Percentiles rank a stretch among this genome's conserved stretches.
phyloP scores from a whole-genome alignment of 192 early-diverging fungal species.

The Umbelopsis vinacea region DNA sequence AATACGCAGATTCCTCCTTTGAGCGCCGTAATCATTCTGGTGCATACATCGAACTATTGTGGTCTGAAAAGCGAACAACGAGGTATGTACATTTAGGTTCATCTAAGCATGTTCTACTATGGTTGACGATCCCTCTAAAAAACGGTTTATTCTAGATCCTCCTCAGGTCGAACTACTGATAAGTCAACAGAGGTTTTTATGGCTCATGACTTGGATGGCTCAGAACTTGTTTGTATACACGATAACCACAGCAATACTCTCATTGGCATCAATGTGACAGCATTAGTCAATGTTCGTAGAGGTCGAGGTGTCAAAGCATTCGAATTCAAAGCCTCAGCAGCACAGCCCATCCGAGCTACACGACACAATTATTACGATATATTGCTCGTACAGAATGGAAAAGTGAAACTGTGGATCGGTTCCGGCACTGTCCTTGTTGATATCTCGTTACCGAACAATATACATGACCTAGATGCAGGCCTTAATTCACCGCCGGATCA shows the following conservation, averaged over 20 bases:
- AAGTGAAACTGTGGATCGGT: conserved; percentile 5
- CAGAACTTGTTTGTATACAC: not conserved
- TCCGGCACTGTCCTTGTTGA: not conserved
- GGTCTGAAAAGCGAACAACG: conserved; percentile 13
- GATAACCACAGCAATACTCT: conserved; percentile 4
- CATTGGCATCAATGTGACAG: conserved; percentile 11
- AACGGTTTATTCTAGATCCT: not conserved
- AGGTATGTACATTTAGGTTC: not conserved
- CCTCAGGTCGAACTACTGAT: not conserved
- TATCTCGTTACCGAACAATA: conserved; percentile 9
- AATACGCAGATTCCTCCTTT: conserved; percentile 10
- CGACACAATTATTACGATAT: not conserved
- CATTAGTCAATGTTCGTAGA: conserved; percentile 1
- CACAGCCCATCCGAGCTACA: not conserved
- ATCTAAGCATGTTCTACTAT: too few species aligned
- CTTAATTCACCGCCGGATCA: not conserved
- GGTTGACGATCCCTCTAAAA: too few species aligned
- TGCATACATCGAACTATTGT: conserved; percentile 9
- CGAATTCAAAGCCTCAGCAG: conserved; percentile 5
- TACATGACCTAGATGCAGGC: not conserved
- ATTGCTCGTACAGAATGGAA: not conserved
- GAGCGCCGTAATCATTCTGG: conserved; percentile 19
- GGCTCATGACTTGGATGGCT: conserved; percentile 11
- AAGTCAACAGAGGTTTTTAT: conserved; percentile 1
- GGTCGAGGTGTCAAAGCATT: conserved; percentile 8